These are phyloP conservation scores for Austroboletus novae-zelandiae DNA, from an alignment of 1,284 basidiomycete species.

Conservation along the genomic window DNA sequence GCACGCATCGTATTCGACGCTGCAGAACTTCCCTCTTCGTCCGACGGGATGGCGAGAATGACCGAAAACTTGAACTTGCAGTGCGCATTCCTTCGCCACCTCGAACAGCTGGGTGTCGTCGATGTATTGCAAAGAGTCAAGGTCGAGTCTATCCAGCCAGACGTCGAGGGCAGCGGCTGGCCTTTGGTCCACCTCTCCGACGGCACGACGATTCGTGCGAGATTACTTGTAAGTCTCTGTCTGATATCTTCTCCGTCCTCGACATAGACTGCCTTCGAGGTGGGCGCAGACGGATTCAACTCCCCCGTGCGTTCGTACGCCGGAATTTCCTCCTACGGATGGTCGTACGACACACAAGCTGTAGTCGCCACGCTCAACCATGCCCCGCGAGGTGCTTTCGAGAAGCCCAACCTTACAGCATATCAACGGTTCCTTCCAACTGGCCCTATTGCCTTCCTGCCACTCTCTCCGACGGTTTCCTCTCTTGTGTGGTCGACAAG, in stretches of 20 bases:
- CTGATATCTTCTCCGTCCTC: constrained; percentile 3
- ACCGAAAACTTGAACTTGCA: constrained; percentile 93
- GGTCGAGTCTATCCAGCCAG: constrained; percentile 59
- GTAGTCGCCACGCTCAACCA: constrained; percentile 89
- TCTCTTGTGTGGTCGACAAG: constrained; percentile 96
- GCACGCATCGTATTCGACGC: constrained; percentile 75
- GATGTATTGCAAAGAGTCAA: constrained; percentile 65
- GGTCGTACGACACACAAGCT: constrained; percentile 89
- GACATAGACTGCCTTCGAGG: constrained; percentile 41
- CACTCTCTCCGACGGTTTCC: constrained; percentile 72
- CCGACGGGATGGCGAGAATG: constrained; percentile 71
- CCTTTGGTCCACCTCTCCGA: constrained; percentile 72
- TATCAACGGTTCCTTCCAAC: constrained; percentile 96
- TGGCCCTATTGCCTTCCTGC: constrained; percentile 94
- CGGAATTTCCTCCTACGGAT: constrained; percentile 86
- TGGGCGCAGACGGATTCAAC: constrained; percentile 95
- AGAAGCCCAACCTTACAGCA: constrained; percentile 74
- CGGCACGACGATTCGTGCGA: constrained; percentile 58
- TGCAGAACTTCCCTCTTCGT: constrained; percentile 40
- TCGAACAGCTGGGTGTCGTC: constrained; percentile 45
- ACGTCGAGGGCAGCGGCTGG: constrained; percentile 53
- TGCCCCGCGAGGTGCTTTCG: constrained; percentile 53
- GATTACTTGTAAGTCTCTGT: constrained; percentile 61
- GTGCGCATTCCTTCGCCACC: constrained; percentile 66
- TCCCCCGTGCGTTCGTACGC: constrained; percentile 92